Base-by-base conservation (phyloP, 371 early-diverging fungal genomes). In the Amoeboaphelidium protococcarum region DNA sequence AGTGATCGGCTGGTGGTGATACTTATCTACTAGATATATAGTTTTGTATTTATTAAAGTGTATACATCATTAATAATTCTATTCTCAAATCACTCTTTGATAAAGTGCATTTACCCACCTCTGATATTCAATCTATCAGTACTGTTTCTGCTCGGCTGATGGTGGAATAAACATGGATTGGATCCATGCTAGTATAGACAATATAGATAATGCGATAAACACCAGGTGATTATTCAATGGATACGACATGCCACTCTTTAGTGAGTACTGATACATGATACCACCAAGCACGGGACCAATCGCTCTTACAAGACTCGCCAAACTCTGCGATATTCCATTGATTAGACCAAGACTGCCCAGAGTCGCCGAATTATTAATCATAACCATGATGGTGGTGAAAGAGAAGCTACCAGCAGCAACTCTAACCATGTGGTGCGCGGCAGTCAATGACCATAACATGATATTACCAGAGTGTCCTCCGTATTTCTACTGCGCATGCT, bases 211-310 rank as follows among this genome's bases (percentile, higher is more conserved):
- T 21, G 66, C 27, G 55, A 71, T 63, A 41, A 70, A 69, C 6
- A 75, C 65, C 40, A 76, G 58, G 49, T 67, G 69, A 44, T 67
- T 63, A 47, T 77, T 72, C 48, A 74, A 68, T 0, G 78, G 78
- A 46, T 61, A 78, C 3, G 27, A 25, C n/a, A 62, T 57, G n/a
- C 62, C 66, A 41, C 61, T 63, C 3, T 54, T 56, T 1, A 75
- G 52, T 2, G 76, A 76, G 56, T 67, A 67, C 1, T 72, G 67
- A 68, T 69, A 78, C 3, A 78, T 23, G 3, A 67, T 62, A 22
- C 76, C 76, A 20, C 74, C 73, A 10, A 73, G 46, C 0, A 71
- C 68, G 12, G 79, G 79, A 48, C 78, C 79, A 25, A 78, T 55
- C 13, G 69, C 71, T 19, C 80, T 58, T 41, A 71, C 68, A 48